Conservation (phyloP, 768 basidiomycete species). For the Leccinum broughii region DNA sequence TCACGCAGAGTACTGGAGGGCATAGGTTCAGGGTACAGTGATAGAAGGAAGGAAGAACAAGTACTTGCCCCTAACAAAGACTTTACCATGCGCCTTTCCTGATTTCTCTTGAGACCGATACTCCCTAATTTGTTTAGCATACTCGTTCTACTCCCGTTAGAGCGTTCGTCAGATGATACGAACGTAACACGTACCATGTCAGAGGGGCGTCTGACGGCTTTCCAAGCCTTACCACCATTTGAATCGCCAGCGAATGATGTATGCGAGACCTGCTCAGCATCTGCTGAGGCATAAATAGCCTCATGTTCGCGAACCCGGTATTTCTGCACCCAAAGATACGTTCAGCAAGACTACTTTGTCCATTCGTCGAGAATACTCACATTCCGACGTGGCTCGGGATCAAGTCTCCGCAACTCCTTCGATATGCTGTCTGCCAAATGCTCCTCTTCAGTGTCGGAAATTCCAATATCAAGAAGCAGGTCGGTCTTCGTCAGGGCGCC, state of each 20-base stretch:
- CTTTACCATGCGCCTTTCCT: slow-evolving; percentile 85
- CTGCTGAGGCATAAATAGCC: slow-evolving; percentile 81
- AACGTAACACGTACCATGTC: slow-evolving; percentile 72
- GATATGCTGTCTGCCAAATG: slow-evolving; percentile 70
- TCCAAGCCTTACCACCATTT: slow-evolving; percentile 81
- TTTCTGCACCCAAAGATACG: slow-evolving; percentile 43
- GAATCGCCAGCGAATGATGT: slow-evolving; percentile 77
- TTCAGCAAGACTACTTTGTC: slow-evolving; percentile 1
- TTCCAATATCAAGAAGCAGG: slow-evolving; percentile 38
- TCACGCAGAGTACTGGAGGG: slow-evolving; percentile 69
- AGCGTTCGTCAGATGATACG: background rate
- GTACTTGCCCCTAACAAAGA: slow-evolving; percentile 84
- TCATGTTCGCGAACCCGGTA: slow-evolving; percentile 83
- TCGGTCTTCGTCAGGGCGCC: slow-evolving; percentile 41
- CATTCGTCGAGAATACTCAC: slow-evolving; percentile 17
- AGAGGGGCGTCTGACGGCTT: slow-evolving; percentile 82
- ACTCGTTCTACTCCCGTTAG: slow-evolving; percentile 72
- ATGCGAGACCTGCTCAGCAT: slow-evolving; percentile 70
- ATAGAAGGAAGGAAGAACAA: background rate
- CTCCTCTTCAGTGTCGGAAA: slow-evolving; percentile 49
- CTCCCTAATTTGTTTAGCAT: slow-evolving; percentile 86
- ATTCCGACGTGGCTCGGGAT: slow-evolving; percentile 34
- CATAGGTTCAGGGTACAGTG: background rate
- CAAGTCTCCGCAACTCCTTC: slow-evolving; percentile 64
- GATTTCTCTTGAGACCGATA: slow-evolving; percentile 73